phyloP scores from a whole-genome alignment of 2,329 filamentous ascomycete species.

The Sphaceloma murrayae region DNA sequence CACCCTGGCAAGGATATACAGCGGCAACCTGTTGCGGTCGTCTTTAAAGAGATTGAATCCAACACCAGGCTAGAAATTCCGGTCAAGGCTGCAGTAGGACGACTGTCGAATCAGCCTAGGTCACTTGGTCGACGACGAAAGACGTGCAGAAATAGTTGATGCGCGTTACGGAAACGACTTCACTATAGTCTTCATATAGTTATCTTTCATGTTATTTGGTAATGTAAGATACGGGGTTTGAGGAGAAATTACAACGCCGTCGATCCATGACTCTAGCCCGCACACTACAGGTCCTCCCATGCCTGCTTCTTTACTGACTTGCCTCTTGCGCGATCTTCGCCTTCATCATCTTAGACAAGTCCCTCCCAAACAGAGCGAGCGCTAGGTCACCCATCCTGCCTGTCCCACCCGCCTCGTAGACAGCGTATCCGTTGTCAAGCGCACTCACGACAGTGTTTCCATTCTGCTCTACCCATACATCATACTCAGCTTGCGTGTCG shows the following conservation, averaged over 20 bases:
- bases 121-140: not conserved
- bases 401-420: slow-evolving; percentile 4
- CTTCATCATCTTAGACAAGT: slow-evolving; percentile 4
- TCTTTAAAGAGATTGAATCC: not conserved
- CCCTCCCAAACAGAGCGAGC: slow-evolving; percentile 2
- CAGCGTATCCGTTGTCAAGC: slow-evolving; percentile 4
- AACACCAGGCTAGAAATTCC: not conserved
- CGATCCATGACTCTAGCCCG: not conserved
- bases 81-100: not conserved
- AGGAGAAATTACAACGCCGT: not conserved
- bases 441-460: slow-evolving; percentile 3
- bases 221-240: slow-evolving; percentile 2
- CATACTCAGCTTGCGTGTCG: slow-evolving; percentile 3
- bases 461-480: slow-evolving; percentile 1
- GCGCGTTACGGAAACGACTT: not conserved
- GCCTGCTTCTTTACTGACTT: not conserved
- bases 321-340: not conserved
- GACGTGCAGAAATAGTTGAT: slow-evolving; percentile 1
- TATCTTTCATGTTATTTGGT: not conserved
- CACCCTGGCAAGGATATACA: not conserved
- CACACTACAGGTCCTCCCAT: not conserved
- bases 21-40: not conserved
- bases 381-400: slow-evolving; percentile 2
- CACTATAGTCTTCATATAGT: not conserved
- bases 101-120: not conserved